A percentile compares a stretch with the other conserved stretches of the same genome.
Evolutionary conservation across 129 eudicot species (phyloP).

Genomic region (Flaveria sonorensis): DNA sequence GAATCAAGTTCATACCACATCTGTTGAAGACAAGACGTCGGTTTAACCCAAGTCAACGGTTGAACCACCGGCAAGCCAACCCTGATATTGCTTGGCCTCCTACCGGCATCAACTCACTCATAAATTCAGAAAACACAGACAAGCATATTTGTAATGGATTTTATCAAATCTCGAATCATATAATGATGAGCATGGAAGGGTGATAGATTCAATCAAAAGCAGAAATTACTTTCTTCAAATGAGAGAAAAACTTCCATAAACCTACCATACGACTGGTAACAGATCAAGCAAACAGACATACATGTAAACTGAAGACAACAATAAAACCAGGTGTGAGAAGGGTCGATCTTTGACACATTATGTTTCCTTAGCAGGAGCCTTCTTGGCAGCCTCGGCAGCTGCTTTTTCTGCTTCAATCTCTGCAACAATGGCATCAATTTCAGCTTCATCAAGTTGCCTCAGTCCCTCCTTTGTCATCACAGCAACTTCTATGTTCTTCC

Average conservation of each 20-base stretch:
- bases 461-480: slow-evolving; percentile 98
- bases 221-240: slow-evolving; percentile 9
- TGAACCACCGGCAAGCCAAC: not conserved
- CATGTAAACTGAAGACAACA: slow-evolving; percentile 17
- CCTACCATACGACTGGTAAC: slow-evolving; percentile 15
- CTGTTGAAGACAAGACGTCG: not conserved
- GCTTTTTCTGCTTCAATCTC: slow-evolving; percentile 97
- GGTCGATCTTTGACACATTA: slow-evolving; percentile 14
- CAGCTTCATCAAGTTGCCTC: slow-evolving; percentile 90
- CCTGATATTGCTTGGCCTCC: too few species aligned
- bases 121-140: not conserved
- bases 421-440: slow-evolving; percentile 89
- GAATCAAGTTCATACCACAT: not conserved
- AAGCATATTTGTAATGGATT: not conserved
- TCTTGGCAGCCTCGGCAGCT: slow-evolving; percentile 98
- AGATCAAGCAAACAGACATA: slow-evolving; percentile 20
- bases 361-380: slow-evolving; percentile 76
- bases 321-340: slow-evolving; percentile 12
- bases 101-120: not conserved
- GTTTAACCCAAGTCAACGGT: not conserved
- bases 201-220: slow-evolving; percentile 4
- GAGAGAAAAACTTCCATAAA: slow-evolving; percentile 14
- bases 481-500: slow-evolving; percentile 95
- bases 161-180: not conserved
- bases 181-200: not conserved